Base-by-base conservation (phyloP, 345 rosid genomes). In the Balakata baccata region DNA sequence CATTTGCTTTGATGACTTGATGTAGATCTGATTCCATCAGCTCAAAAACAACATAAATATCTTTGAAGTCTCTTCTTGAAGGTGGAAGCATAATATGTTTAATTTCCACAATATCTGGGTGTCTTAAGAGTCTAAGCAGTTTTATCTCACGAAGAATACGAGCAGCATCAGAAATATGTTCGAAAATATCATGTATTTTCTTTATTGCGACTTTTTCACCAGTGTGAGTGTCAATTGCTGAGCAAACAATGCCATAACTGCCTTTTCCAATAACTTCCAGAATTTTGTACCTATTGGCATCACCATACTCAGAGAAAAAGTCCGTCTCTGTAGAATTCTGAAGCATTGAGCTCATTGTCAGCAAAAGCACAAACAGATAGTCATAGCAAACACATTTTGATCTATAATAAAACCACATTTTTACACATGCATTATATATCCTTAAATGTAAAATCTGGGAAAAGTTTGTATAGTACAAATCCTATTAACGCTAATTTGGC, bases 21-120 rank as follows among this genome's bases (percentile, higher is more conserved):
- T 94, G 97, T 71, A 94, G 96, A 82, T 94, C 96, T 0, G 97
- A 92, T 75, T 94, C 97, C 98, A 94, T 94, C 72, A 92, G 90
- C 88, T 94, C 98, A 70, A 94, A 93, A 75, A 93, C 98, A 71
- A 94, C 98, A 86, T 86, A 94, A 56, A 94, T 94, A 82, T 94
- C 97, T 84, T 90, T 94, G 43, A 94, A 94, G 57, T 94, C 97
- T 86, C 96, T 87, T 59, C 93, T 71, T 0, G 98, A 94, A 64
- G 98, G 98, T 29, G 97, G 97, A 37, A 92, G 86, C 98, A 94
- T 90, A 72, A 94, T 92, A 83, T 94, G 98, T 71, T 92, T 94
- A 67, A 94, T 94, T 76, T 94, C 98, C 67, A 92, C 97, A 69
- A 92, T 94, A 74, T 94, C 97, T 0, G 97, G 97, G 82, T 94